These are phyloP conservation scores for Fusarium humuli DNA, from an alignment of 2,329 filamentous ascomycete species.

Conservation along the genomic window DNA sequence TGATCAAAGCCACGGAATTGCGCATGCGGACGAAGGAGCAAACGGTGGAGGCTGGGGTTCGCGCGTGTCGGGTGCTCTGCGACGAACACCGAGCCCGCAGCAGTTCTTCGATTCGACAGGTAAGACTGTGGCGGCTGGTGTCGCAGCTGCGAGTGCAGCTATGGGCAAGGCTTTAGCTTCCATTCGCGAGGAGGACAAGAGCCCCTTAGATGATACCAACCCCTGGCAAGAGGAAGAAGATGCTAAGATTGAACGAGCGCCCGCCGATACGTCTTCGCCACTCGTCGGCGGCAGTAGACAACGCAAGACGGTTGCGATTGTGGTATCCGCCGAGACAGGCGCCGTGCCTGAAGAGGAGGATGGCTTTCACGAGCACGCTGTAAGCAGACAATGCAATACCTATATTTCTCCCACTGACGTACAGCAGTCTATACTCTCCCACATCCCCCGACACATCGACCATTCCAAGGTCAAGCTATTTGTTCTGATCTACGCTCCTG, in stretches of 20 bases:
- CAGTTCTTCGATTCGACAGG: constrained; percentile 88
- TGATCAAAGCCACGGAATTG: constrained; percentile 58
- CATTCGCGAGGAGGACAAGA: constrained; percentile 83
- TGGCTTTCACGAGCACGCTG: constrained; percentile 80
- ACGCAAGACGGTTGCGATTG: constrained; percentile 85
- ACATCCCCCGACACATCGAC: constrained; percentile 83
- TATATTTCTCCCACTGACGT: constrained; percentile 29
- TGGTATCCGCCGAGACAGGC: constrained; percentile 82
- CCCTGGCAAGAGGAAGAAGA: constrained; percentile 93
- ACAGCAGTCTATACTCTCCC: constrained; percentile 83
- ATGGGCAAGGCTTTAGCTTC: constrained; percentile 85
- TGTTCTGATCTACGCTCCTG: constrained; percentile 88
- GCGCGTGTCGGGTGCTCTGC: constrained; percentile 83
- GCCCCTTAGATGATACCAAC: constrained; percentile 85
- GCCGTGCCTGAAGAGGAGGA: constrained; percentile 69
- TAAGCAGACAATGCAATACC: constrained; percentile 61
- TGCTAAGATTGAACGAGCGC: constrained; percentile 65
- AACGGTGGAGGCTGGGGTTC: constrained; percentile 71
- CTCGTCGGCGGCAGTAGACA: constrained; percentile 59
- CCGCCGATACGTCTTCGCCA: constrained; percentile 46
- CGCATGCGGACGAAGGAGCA: constrained; percentile 46
- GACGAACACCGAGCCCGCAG: constrained; percentile 86
- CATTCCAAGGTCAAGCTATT: constrained; percentile 81
- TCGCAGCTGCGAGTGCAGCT: constrained; percentile 84
- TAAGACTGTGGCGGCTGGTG: constrained; percentile 81